A percentile compares a stretch with the other conserved stretches of the same genome.
Evolutionary conservation across 1,284 basidiomycete genomes (phyloP).

Genomic region (Wolfiporia cocos): DNA sequence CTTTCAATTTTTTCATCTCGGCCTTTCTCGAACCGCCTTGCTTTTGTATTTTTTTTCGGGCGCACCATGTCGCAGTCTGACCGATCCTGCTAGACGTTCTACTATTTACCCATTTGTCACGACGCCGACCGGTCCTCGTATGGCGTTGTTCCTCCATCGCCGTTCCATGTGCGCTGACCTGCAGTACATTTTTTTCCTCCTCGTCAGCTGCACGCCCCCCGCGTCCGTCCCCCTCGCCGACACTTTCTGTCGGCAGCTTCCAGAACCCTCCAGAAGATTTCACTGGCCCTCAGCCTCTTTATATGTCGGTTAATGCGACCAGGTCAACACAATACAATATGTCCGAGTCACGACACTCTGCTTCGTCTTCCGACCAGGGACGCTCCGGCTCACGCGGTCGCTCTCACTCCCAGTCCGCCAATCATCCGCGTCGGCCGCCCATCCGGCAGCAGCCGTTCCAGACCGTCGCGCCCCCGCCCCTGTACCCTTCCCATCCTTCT

Average conservation of each 20-base stretch:
- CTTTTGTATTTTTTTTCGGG: conserved; percentile 5
- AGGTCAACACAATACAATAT: conserved; percentile 16
- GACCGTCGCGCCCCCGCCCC: conserved; percentile 9
- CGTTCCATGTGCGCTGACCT: too few species aligned
- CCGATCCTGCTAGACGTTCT: not conserved
- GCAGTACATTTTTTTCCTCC: conserved; percentile 4
- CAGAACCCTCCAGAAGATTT: conserved; percentile 22
- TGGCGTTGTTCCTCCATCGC: too few species aligned
- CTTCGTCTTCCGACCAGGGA: conserved; percentile 16
- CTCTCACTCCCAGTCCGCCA: conserved; percentile 14
- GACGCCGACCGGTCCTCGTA: conserved; percentile 8
- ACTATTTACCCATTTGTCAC: conserved; percentile 3
- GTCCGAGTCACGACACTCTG: conserved; percentile 17
- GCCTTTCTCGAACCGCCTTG: conserved; percentile 6
- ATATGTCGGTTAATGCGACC: conserved; percentile 19
- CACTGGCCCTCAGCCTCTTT: conserved; percentile 15
- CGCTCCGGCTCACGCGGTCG: conserved; percentile 18
- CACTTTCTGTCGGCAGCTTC: conserved; percentile 16
- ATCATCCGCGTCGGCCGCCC: conserved; percentile 19
- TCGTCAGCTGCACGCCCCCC: too few species aligned
- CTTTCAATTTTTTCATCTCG: not conserved
- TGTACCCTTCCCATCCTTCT: conserved; percentile 11
- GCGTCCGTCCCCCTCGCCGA: conserved; percentile 6
- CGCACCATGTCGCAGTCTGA: conserved; percentile 7
- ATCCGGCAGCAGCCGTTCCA: conserved; percentile 17